phyloP scores from a whole-genome alignment of 2,329 filamentous ascomycete species.

The Xylariomycetidae sp. region DNA sequence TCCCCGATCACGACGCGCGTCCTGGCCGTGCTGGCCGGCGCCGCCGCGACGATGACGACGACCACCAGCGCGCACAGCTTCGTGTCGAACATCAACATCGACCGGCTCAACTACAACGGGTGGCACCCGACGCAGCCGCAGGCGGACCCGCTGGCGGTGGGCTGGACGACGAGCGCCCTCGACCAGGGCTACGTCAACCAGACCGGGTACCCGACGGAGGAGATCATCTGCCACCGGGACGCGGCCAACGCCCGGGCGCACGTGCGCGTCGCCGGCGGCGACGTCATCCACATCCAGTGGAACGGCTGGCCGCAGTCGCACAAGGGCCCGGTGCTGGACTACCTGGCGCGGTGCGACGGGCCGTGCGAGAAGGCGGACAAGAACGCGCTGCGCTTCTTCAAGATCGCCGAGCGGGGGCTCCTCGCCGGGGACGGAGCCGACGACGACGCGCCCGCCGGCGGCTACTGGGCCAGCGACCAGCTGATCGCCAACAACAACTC shows the following conservation, averaged over 20 bases:
- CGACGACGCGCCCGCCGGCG: constrained; percentile 21
- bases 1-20: too few species aligned
- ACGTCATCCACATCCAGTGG: constrained; percentile 32
- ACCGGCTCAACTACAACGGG: constrained; percentile 20
- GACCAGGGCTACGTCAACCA: constrained; percentile 38
- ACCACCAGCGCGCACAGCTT: constrained; percentile 19
- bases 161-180: constrained; percentile 25
- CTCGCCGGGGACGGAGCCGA: constrained; percentile 13
- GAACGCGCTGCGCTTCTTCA: constrained; percentile 29
- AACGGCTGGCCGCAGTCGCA: constrained; percentile 32
- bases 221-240: constrained; percentile 33
- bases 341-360: constrained; percentile 31
- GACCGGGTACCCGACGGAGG: constrained; percentile 26
- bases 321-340: constrained; percentile 33
- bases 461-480: constrained; percentile 31
- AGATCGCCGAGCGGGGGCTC: constrained; percentile 27
- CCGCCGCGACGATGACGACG: not conserved
- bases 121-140: constrained; percentile 16
- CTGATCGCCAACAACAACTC: constrained; percentile 45
- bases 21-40: constrained; percentile 7
- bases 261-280: constrained; percentile 29
- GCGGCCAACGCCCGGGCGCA: constrained; percentile 25
- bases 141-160: constrained; percentile 14
- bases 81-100: constrained; percentile 22
- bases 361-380: constrained; percentile 30